Percentiles rank a stretch among this genome's conserved stretches.
Conservation (phyloP, 176 grass and related monocot species). For the Alloteropsis semialata region DNA sequence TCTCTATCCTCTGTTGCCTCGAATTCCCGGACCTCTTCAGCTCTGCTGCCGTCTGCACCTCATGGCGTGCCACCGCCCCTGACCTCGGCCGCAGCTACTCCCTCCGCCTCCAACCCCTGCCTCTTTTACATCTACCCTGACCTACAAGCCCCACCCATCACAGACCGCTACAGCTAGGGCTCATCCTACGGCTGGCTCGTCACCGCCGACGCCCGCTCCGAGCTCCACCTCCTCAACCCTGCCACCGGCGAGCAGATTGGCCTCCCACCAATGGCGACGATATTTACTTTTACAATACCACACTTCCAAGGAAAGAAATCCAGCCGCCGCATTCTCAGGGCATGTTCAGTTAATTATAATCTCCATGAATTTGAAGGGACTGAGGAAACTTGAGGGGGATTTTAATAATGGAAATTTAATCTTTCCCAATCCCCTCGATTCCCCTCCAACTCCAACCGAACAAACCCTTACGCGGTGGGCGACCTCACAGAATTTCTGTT, state of each 20-base stretch:
- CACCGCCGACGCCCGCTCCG: neutral
- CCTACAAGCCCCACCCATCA: neutral
- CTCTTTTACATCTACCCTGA: neutral
- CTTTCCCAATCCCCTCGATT: no score
- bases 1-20: neutral
- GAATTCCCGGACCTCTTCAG: conserved; percentile 13
- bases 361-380: no score
- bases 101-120: neutral
- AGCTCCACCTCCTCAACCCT: neutral
- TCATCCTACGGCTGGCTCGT: neutral
- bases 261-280: neutral
- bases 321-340: no score
- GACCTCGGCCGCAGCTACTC: neutral
- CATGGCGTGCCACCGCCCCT: neutral
- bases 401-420: no score
- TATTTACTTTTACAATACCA: neutral
- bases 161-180: neutral
- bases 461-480: neutral
- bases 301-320: no score
- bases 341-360: no score
- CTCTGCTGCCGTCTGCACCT: neutral
- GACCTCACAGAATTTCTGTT: neutral
- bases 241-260: no score
- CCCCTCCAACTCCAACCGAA: no score
- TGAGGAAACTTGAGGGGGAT: no score